Evolutionary conservation across 202 grass and related monocot species (phyloP).

Genomic region (Zizania palustris): DNA sequence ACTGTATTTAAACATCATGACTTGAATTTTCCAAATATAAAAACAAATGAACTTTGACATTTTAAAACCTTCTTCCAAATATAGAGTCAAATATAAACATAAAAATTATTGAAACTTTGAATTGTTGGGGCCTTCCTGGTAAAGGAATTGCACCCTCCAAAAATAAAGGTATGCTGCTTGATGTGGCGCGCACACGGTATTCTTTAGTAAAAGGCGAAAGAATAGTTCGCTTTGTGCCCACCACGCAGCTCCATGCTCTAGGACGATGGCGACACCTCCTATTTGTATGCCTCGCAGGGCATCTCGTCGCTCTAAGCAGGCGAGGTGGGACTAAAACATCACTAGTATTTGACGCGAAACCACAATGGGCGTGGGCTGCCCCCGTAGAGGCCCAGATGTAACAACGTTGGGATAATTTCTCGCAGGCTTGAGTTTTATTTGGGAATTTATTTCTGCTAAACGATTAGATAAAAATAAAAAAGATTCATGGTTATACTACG

Average conservation of each 20-base stretch:
- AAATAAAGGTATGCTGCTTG: slow-evolving; percentile 55
- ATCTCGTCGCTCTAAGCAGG: background rate
- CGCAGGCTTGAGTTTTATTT: too few species aligned
- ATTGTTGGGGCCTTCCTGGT: background rate
- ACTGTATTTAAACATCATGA: too few species aligned
- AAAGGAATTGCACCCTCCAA: slow-evolving; percentile 38
- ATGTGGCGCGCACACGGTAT: slow-evolving; percentile 63
- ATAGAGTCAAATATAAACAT: too few species aligned
- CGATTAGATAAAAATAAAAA: too few species aligned
- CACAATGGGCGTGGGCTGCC: background rate
- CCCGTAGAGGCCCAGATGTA: background rate
- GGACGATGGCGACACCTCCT: background rate
- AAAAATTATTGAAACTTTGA: background rate
- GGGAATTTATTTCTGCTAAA: too few species aligned
- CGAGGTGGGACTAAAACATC: slow-evolving; percentile 18
- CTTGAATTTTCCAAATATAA: too few species aligned
- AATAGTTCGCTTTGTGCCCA: slow-evolving; percentile 77
- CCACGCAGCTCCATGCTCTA: slow-evolving; percentile 54
- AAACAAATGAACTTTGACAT: too few species aligned
- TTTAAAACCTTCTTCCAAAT: too few species aligned
- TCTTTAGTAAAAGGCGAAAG: slow-evolving; percentile 93
- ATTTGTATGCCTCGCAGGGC: background rate
- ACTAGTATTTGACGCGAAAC: background rate
- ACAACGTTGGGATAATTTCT: too few species aligned
- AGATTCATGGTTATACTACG: too few species aligned